These are phyloP conservation scores for Aspergillus sclerotiicarbonarius DNA, from an alignment of 495 filamentous ascomycete genomes.

Conservation along the genomic window DNA sequence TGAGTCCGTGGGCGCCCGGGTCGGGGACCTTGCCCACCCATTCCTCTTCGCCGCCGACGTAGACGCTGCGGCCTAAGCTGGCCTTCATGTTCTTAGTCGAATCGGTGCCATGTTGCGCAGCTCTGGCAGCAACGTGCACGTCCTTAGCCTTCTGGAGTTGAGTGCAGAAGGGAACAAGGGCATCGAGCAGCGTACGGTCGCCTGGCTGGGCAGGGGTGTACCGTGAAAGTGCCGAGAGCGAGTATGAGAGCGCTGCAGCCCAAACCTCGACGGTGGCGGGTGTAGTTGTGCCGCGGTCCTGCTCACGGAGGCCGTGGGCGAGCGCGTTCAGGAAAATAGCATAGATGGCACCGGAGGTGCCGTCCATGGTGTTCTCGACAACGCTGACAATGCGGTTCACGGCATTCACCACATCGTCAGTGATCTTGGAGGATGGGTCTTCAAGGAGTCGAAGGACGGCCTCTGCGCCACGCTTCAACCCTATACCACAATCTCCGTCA, in stretches of 20 bases:
- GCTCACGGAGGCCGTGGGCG: conserved; percentile 66
- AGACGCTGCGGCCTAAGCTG: conserved; percentile 82
- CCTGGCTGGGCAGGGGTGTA: conserved; percentile 91
- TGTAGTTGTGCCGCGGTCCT: conserved; percentile 47
- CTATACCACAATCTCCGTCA: conserved; percentile 93
- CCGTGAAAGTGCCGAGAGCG: conserved; percentile 65
- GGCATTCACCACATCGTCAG: conserved; percentile 68
- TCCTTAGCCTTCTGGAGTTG: conserved; percentile 61
- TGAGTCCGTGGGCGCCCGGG: conserved; percentile 85
- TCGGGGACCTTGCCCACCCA: conserved; percentile 80
- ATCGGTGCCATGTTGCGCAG: conserved; percentile 72
- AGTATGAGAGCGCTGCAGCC: conserved; percentile 70
- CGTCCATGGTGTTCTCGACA: conserved; percentile 91
- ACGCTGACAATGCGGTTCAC: conserved; percentile 74
- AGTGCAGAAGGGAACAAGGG: conserved; percentile 82
- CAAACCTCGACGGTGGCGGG: conserved; percentile 59
- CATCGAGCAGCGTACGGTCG: conserved; percentile 89
- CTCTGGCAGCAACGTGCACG: conserved; percentile 67
- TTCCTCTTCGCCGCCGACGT: conserved; percentile 79
- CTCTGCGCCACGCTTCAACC: conserved; percentile 87
- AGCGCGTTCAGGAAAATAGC: conserved; percentile 95
- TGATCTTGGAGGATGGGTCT: conserved; percentile 44
- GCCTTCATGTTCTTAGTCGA: conserved; percentile 89
- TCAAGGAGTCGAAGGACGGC: conserved; percentile 68
- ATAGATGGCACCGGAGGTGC: conserved; percentile 91